Conservation (phyloP, 2,329 filamentous ascomycete species). For the Aspergillus uvarum region DNA sequence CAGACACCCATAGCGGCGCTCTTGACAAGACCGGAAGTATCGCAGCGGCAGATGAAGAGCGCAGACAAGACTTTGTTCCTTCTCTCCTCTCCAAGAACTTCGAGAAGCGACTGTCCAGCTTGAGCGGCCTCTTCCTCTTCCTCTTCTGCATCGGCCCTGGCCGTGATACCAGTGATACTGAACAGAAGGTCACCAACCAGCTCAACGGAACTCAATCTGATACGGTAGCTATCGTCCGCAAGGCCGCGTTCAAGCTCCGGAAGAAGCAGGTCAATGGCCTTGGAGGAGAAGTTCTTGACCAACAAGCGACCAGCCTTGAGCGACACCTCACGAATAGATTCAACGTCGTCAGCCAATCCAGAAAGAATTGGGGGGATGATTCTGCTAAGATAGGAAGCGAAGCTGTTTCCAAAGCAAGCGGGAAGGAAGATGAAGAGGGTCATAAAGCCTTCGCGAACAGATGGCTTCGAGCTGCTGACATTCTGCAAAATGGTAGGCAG, state of each 20-base stretch:
- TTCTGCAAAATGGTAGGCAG: constrained; percentile 95
- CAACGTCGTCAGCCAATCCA: constrained; percentile 91
- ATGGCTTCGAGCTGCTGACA: constrained; percentile 82
- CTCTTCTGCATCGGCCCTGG: constrained; percentile 74
- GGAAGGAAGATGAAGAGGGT: constrained; percentile 98
- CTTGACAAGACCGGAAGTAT: constrained; percentile 89
- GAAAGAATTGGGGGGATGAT: constrained; percentile 95
- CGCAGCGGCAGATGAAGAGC: constrained; percentile 94
- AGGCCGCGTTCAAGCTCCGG: constrained; percentile 94
- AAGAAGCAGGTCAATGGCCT: constrained; percentile 88
- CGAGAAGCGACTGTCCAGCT: constrained; percentile 87
- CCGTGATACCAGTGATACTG: constrained; percentile 92
- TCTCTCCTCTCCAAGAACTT: constrained; percentile 92
- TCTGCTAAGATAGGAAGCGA: constrained; percentile 88
- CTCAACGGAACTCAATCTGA: constrained; percentile 96
- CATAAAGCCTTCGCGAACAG: constrained; percentile 98
- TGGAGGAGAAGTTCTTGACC: constrained; percentile 97
- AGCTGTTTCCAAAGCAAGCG: constrained; percentile 98
- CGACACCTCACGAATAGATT: constrained; percentile 95
- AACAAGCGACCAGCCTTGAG: constrained; percentile 88
- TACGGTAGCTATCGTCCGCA: constrained; percentile 96
- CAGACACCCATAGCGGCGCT: constrained; percentile 88
- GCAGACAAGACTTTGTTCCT: constrained; percentile 97
- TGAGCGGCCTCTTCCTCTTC: constrained; percentile 75
- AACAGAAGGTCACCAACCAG: constrained; percentile 94